phyloP scores from a whole-genome alignment of 2,329 filamentous ascomycete genomes.

The Raffaelea deltoideospora region DNA sequence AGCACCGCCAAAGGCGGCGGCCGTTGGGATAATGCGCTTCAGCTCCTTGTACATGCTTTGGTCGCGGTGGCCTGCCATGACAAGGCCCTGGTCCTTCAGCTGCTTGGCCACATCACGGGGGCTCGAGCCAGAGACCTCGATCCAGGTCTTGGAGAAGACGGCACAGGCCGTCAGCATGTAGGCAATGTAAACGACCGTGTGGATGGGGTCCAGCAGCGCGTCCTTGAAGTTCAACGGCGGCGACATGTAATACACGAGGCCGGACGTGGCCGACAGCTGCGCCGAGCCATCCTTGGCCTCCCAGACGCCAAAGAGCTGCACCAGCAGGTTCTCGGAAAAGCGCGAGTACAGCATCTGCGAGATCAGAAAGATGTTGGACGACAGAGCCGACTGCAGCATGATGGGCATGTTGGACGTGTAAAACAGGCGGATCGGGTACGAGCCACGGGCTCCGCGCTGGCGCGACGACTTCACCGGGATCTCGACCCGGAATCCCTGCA shows the following conservation, averaged over 20 bases:
- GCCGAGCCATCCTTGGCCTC: constrained; percentile 92
- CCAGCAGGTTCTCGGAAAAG: constrained; percentile 97
- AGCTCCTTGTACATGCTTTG: constrained; percentile 99
- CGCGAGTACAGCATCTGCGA: constrained; percentile 99
- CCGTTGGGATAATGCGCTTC: constrained; percentile 97
- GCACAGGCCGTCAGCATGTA: constrained; percentile 94
- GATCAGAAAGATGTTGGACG: constrained; percentile 98
- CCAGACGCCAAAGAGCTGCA: constrained; percentile 96
- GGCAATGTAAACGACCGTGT: constrained; percentile 85
- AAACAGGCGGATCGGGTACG: constrained; percentile 96
- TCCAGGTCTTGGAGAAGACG: constrained; percentile 99
- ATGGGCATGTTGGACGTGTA: constrained; percentile 99
- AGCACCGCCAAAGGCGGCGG: constrained; percentile 93
- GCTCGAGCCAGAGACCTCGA: constrained; percentile 95
- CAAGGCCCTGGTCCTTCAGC: constrained; percentile 97
- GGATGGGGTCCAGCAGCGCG: constrained; percentile 88
- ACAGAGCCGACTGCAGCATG: constrained; percentile 97
- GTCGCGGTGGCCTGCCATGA: constrained; percentile 98
- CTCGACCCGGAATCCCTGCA: constrained; percentile 98
- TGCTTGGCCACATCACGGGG: constrained; percentile 98
- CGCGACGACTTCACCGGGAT: constrained; percentile 99
- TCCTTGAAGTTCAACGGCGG: constrained; percentile 96
- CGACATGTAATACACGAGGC: constrained; percentile 99
- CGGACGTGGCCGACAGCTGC: constrained; percentile 85
- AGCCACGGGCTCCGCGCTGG: constrained; percentile 95